Base-by-base conservation (phyloP, 208 protist species). In the Leishmania gerbilli region DNA sequence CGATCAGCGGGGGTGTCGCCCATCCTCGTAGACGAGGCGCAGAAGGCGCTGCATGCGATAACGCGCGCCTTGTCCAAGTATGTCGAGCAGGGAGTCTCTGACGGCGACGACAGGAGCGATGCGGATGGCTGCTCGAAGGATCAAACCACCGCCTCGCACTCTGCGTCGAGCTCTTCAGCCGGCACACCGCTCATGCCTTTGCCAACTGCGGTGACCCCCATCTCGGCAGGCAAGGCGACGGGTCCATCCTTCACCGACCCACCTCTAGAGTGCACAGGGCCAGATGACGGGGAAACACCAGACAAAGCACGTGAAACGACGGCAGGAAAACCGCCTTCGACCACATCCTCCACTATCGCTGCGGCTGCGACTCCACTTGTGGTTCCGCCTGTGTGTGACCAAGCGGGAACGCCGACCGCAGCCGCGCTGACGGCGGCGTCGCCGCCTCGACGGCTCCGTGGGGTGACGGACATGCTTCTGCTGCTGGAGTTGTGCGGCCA, bases 1-100 rank as follows among this genome's bases (percentile, higher is more conserved):
- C 79, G 85, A 49, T 84, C 82, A 34, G 62, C 69, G 17, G 82
- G 84, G 49, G 27, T 87, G 9, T 90, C 88, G 71, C 76, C 84
- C 1, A 78, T 90, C 3, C 79, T 93, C 8, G 69, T 89, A 13
- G 89, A 95, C 34, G 88, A 90, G 74, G 79, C 87, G 47, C 88
- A 86, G 69, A 92, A 84, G 24, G 84, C 87, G 8, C 64, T 96
- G 21, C 88, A 92, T 53, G 67, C 76, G 47, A 81, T 93, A 67
- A 81, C 89, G 1, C 91, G 91, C 42, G 89, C 90, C 24, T 80
- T 95, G 47, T 90, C 91, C 17, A 92, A 92, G 76, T 87, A 87
- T 53, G 83, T 90, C 0, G 91, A 96, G 77, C 75, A 79, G 60
- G 82, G 79, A 34, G 19, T 55, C 71, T 71, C 67, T 53, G 71